Evolutionary conservation across 176 grass and related monocot genomes (phyloP), one percentile per base, ranked within the genome.

Genomic region (Pharus latifolius): DNA sequence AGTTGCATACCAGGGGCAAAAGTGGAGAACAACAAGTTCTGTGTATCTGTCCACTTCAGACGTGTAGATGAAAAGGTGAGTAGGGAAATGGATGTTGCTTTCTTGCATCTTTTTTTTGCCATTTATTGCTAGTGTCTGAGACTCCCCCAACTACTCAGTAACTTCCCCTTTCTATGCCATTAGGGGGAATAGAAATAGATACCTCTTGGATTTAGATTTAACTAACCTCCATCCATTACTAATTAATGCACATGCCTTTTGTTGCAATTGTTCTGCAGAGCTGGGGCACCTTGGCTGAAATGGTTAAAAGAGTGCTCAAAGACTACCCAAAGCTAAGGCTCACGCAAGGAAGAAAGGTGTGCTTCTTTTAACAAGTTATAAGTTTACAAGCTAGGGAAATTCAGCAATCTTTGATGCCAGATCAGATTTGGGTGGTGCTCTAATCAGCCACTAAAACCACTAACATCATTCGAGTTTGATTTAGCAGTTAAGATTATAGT

Each of bases 21-120:
- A 70, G 86, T 96, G 45, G 91, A 96, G 83, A 78, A 96, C 86
- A 96, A 90, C 80, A 87, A 79, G 66, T 96, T 96, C 73, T 96
- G 87, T 40, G 73, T 81, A 5, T 90, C 91, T 27, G 87, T 96
- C 28, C 91, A 96, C 77, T 96, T 87, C 73, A 70, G 91, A 78
- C 69, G 83, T 74, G 91, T 96, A 54, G 83, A 96, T 59, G 91
- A 96, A 67, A 90, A 87, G 91, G 91, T 92, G 32, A 37, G 42
- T 63, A 30, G 49, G 32, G 13, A 31, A 54, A 7, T 60, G 59
- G 45, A 72, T 40, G 48, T 52, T 37, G 56, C 49, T 83, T 46
- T 68, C 55, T 14, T 40, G 48, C 43, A 27, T 56, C 49, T 83
- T 46, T 68, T 54, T 14, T 45, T 45, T 60, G 23, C 63, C 53